These are phyloP conservation scores for Isabelozyma gotoi DNA, from an alignment of 805 yeast species.

Conservation along the genomic window DNA sequence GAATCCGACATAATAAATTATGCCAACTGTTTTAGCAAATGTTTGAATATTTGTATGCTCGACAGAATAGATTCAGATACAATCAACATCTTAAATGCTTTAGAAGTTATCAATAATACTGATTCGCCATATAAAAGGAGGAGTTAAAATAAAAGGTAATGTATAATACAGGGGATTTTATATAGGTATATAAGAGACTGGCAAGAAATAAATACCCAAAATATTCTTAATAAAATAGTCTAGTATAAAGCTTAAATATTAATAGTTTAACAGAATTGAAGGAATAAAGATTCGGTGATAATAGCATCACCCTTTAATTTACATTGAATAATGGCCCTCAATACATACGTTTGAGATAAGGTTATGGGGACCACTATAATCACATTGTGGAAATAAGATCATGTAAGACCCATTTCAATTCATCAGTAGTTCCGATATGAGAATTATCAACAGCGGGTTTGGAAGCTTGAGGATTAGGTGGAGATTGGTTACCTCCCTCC, in stretches of 20 bases:
- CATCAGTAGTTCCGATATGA: constrained; percentile 62
- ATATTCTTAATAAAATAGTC: not conserved
- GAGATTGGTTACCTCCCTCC: constrained; percentile 2
- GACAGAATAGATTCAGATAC: constrained; percentile 11
- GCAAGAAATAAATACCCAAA: not conserved
- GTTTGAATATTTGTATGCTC: constrained; percentile 31
- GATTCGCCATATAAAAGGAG: constrained; percentile 15
- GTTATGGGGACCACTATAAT: too few species aligned
- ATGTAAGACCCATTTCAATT: constrained; percentile 68
- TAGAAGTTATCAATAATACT: constrained; percentile 9
- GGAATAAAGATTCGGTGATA: not conserved
- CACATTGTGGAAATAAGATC: constrained; percentile 53
- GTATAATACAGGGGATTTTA: not conserved
- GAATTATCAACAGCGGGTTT: constrained; percentile 13
- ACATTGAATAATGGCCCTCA: not conserved
- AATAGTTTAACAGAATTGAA: not conserved
- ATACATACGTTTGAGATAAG: too few species aligned
- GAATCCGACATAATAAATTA: constrained; percentile 3
- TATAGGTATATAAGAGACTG: constrained; percentile 4
- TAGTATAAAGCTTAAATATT: not conserved
- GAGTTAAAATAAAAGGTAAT: not conserved
- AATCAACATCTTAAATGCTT: constrained; percentile 11
- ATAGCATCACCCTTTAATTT: not conserved
- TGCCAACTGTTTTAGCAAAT: constrained; percentile 27
- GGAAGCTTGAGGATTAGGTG: not conserved